phyloP scores from a whole-genome alignment of 2,329 filamentous ascomycete species.

The Fusarium agapanthi region DNA sequence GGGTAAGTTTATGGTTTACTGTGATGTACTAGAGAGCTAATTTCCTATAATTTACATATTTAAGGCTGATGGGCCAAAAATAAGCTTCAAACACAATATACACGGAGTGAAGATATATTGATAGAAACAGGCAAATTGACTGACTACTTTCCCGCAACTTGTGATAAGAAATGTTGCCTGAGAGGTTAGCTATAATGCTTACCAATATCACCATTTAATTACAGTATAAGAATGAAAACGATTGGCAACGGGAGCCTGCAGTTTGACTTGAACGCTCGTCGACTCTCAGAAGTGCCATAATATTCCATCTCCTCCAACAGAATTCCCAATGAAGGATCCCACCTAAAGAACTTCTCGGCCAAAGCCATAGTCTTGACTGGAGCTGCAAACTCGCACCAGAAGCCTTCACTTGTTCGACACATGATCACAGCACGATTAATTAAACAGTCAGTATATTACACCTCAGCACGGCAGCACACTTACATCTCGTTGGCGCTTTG shows the following conservation, averaged over 20 bases:
- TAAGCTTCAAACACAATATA: too few species aligned
- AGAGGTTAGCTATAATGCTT: too few species aligned
- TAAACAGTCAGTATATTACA: neutral
- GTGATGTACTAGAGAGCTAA: too few species aligned
- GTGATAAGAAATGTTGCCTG: neutral
- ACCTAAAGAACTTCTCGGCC: neutral
- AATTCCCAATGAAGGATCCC: neutral
- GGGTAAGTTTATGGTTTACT: fast-evolving
- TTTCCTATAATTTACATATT: too few species aligned
- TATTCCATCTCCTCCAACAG: neutral
- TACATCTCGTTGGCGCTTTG: neutral
- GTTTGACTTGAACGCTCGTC: neutral
- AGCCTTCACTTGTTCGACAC: slow-evolving; percentile 7
- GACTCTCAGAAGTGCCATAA: neutral
- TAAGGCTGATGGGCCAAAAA: too few species aligned
- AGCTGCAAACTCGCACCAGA: slow-evolving; percentile 16
- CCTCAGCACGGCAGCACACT: neutral
- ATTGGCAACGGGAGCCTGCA: neutral
- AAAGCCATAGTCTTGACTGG: neutral
- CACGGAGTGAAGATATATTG: too few species aligned
- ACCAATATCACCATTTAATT: neutral
- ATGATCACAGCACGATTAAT: neutral
- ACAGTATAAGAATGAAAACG: neutral
- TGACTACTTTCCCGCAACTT: too few species aligned
- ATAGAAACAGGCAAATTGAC: too few species aligned